Base-by-base conservation (phyloP, 768 basidiomycete genomes). In the Tulasnella sp. region DNA sequence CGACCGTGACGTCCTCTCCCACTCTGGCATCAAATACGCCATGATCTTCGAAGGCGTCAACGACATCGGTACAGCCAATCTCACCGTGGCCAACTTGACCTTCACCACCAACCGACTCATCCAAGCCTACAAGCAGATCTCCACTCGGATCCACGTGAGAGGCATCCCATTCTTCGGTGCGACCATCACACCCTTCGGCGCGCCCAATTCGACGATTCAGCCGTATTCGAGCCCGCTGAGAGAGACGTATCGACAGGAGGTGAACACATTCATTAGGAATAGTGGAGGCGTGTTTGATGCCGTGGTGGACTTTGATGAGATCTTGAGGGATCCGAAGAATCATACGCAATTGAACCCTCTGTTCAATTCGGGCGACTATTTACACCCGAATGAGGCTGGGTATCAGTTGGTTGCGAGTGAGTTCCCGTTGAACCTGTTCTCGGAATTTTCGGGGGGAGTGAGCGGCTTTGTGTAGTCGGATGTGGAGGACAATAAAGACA, bases 31-130 rank as follows among this genome's bases (percentile, higher is more conserved):
- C 48, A 69, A 69, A 42, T 78, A 71, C 67, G 75, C 72, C 29
- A 75, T 79, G 72, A 73, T 80, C 64, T 78, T 78, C 67, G 77
- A 77, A 64, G 78, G 78, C 52, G 76, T 78, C 24, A 80, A 79
- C 72, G 79, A 79, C 71, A 77, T 79, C 54, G 78, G 78, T 3
- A 70, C 69, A 4, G 75, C 74, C 3, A 63, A 63, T 7, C 64
- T 75, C 29, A 70, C 69, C n/a, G 50, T 66, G 0, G 69, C 64
- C 8, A 69, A 68, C 13, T 76, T 79, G 68, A 60, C 68, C 43
- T 67, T 63, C 23, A 68, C 77, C 52, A 75, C 70, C 17, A 70
- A 74, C 67, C 68, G 68, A 11, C 63, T 79, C 64, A 77, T 78
- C 66, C 67, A 66, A 45, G 76, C 78, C 2, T 76, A 68, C 68